Base-by-base conservation (phyloP, 225 moss, liverwort and hornwort genomes). In the Bryoerythrophyllum caledonicum region DNA sequence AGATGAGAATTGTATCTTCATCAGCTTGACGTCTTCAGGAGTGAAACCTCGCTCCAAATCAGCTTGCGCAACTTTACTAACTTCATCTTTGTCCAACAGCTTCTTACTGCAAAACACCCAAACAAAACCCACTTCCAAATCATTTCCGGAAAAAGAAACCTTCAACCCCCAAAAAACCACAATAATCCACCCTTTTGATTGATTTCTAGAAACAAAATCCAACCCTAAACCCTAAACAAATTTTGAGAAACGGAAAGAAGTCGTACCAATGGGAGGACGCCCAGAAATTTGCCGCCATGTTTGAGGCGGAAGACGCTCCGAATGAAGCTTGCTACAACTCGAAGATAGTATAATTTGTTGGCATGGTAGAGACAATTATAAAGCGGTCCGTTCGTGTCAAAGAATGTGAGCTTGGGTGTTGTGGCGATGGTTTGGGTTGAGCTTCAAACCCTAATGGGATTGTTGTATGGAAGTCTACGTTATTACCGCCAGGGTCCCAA, bases 261-360 rank as follows among this genome's bases (percentile, higher is more conserved):
- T 28, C 53, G 7, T 70, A 94, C 96, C 92, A 94, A 78, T 97
- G 92, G 46, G 94, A 97, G 9, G 96, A 97, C 38, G 91, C 86
- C 96, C 92, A 97, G 65, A 94, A 94, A 81, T 97, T 97, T 20
- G 94, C 94, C 53, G 96, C 96, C 94, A 94, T 97, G 14, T 72
- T 59, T 37, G 60, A 16, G 44, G 17, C 23, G 23, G 19, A 46
- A 17, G 23, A 7, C 28, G 6, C 16, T 66, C 13, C 5, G 19
- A 54, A 17, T 2, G n/a, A 41, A n/a, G 17, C 7, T 26, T 20
- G 49, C 23, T 73, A 23, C 51, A 35, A 3, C 7, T 52, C 16
- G 43, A 7, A 71, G 27, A 58, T 44, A 2, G 35, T 53, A 27
- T 53, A 74, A 2, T 26, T 8, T 13, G 25, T 25, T 25, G 30